These are phyloP conservation scores for Tolypocladium tropicale DNA, from an alignment of 2,329 filamentous ascomycete species.

Conservation along the genomic window DNA sequence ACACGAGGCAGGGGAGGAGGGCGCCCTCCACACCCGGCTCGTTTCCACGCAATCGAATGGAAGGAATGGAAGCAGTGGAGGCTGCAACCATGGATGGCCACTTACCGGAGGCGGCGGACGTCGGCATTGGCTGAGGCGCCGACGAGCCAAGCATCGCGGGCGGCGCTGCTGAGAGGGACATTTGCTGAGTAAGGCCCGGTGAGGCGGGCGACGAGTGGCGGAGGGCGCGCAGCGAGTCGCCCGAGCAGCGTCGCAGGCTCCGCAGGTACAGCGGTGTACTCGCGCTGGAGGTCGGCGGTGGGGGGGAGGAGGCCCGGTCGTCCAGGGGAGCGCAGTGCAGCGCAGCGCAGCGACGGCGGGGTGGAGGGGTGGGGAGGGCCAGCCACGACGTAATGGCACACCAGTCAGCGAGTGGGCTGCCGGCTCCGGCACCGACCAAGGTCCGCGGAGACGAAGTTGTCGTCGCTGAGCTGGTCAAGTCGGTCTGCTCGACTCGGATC, in stretches of 20 bases:
- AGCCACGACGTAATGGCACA: slow-evolving; percentile 6
- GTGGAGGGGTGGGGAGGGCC: not conserved
- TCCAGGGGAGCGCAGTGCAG: not conserved
- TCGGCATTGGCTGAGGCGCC: slow-evolving; percentile 1
- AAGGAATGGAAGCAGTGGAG: slow-evolving; percentile 1
- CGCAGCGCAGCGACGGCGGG: not conserved
- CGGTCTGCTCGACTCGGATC: not conserved
- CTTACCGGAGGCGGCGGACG: slow-evolving; percentile 2
- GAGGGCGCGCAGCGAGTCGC: not conserved
- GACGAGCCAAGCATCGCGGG: not conserved
- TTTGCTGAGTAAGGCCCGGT: not conserved
- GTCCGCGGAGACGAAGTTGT: slow-evolving; percentile 1
- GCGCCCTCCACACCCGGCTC: slow-evolving; percentile 1
- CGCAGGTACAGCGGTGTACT: not conserved
- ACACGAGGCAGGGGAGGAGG: slow-evolving; percentile 3
- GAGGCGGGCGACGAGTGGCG: not conserved
- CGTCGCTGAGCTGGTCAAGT: too few species aligned
- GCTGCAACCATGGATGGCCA: slow-evolving; percentile 3
- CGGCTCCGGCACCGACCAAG: slow-evolving; percentile 1
- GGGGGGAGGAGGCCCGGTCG: not conserved
- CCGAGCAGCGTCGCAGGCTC: not conserved
- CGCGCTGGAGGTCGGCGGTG: not conserved
- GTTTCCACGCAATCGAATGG: slow-evolving; percentile 1
- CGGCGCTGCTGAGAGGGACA: slow-evolving; percentile 3
- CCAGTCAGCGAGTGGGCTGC: slow-evolving; percentile 1